Conservation (phyloP, 202 grass and related monocot species). For the Setaria viridis region DNA sequence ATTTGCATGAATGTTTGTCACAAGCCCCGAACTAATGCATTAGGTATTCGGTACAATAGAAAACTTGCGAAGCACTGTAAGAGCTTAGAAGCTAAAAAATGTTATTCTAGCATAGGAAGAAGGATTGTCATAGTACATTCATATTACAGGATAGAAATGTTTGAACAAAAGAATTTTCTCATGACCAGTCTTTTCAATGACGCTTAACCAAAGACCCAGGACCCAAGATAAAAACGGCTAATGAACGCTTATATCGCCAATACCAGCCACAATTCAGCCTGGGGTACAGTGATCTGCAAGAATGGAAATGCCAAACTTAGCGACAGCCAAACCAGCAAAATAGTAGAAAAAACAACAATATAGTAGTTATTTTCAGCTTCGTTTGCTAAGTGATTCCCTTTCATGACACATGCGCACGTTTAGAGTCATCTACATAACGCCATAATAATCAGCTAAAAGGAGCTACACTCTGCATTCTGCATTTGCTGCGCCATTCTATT, state of each 20-base stretch:
- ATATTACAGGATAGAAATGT: conserved; percentile 74
- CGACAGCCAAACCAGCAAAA: conserved; percentile 29
- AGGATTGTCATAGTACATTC: conserved; percentile 72
- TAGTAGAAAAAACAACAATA: conserved; percentile 16
- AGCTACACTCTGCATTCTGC: conserved; percentile 22
- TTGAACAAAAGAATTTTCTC: conserved; percentile 69
- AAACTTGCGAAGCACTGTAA: conserved; percentile 59
- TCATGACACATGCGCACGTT: neutral
- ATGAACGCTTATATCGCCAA: conserved; percentile 55
- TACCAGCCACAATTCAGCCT: conserved; percentile 60
- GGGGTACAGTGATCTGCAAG: conserved; percentile 67
- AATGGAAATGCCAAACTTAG: conserved; percentile 58
- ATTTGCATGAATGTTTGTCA: conserved; percentile 76
- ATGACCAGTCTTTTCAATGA: conserved; percentile 66
- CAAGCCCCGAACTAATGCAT: conserved; percentile 59
- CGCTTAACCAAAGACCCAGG: conserved; percentile 57
- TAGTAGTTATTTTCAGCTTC: conserved; percentile 17
- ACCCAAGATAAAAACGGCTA: conserved; percentile 70
- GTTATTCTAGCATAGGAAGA: conserved; percentile 71
- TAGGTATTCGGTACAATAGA: conserved; percentile 51
- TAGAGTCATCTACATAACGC: neutral
- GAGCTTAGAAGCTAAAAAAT: conserved; percentile 77
- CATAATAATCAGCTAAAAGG: conserved; percentile 19
- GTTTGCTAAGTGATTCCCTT: neutral
- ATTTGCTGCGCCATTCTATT: conserved; percentile 19